phyloP scores from a whole-genome alignment of 2,329 filamentous ascomycete species.

The Lecanoromycetidae sp. region DNA sequence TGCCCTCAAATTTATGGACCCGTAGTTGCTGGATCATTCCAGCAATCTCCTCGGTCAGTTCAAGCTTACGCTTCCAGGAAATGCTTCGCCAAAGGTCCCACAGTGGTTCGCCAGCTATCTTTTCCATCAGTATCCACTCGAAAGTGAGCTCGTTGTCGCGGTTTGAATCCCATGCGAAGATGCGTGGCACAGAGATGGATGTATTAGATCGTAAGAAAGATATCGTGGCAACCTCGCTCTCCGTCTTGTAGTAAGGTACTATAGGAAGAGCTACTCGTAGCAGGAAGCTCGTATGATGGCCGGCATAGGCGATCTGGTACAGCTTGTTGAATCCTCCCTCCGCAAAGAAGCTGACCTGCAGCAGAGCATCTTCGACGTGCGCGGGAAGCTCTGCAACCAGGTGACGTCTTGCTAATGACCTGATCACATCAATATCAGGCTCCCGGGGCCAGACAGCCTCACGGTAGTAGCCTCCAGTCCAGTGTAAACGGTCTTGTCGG shows the following conservation, averaged over 20 bases:
- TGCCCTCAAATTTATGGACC: neutral
- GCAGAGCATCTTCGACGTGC: neutral
- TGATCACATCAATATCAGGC: neutral
- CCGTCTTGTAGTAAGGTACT: conserved; percentile 27
- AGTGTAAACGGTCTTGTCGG: neutral
- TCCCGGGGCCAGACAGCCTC: neutral
- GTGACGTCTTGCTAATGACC: neutral
- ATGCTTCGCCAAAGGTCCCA: neutral
- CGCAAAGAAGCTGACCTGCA: conserved; percentile 8
- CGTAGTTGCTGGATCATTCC: neutral
- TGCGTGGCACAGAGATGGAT: conserved; percentile 25
- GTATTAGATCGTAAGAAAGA: conserved; percentile 25
- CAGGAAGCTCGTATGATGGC: conserved; percentile 14
- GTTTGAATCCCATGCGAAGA: conserved; percentile 25
- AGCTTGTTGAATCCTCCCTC: conserved; percentile 18
- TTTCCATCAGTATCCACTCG: neutral
- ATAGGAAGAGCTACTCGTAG: conserved; percentile 30
- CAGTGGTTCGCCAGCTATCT: neutral
- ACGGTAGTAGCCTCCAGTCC: neutral
- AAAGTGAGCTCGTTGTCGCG: neutral
- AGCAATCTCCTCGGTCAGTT: neutral
- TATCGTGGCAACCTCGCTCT: conserved; percentile 31
- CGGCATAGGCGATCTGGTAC: conserved; percentile 9
- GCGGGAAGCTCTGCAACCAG: neutral
- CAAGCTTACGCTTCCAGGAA: neutral